Evolutionary conservation across 23 red algal genomes (phyloP).

Genomic region (Agarophyton chilense): DNA sequence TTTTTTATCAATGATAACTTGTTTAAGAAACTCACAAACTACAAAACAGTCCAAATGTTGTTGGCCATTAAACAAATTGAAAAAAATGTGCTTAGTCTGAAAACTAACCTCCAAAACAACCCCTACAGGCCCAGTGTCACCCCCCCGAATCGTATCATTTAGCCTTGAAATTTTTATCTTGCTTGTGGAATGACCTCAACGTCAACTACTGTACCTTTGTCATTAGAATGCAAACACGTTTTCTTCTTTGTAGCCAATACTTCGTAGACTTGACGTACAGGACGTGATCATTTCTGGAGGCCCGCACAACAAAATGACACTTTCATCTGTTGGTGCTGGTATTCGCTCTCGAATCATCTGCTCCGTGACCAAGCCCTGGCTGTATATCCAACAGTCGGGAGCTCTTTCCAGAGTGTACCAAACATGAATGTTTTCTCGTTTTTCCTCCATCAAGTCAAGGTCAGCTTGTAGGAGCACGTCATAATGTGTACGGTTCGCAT

Average conservation of each 20-base stretch:
- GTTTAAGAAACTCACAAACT: no score
- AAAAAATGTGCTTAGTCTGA: no score
- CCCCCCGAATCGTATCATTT: no score
- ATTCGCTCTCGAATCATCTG: constrained; percentile 69
- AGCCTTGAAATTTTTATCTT: no score
- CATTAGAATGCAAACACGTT: no score
- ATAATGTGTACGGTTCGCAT: constrained; percentile 74
- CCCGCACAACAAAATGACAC: constrained; percentile 69
- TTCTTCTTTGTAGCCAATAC: background rate
- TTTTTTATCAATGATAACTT: no score
- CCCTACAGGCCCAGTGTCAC: no score
- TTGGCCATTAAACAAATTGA: no score
- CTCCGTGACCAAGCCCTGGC: constrained; percentile 65
- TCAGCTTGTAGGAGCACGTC: constrained; percentile 84
- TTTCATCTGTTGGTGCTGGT: constrained; percentile 36
- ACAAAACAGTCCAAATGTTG: no score
- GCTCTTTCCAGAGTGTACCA: constrained; percentile 66
- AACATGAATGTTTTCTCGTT: constrained; percentile 60
- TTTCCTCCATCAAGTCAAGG: constrained; percentile 60
- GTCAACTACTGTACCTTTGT: no score
- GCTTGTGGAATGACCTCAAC: no score
- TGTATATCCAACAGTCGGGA: constrained; percentile 39
- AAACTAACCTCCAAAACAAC: no score
- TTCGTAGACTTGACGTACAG: constrained; percentile 15
- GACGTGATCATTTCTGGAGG: constrained; percentile 68